Conservation (phyloP, 2,329 filamentous ascomycete genomes). For the Lecanicillium sp. region DNA sequence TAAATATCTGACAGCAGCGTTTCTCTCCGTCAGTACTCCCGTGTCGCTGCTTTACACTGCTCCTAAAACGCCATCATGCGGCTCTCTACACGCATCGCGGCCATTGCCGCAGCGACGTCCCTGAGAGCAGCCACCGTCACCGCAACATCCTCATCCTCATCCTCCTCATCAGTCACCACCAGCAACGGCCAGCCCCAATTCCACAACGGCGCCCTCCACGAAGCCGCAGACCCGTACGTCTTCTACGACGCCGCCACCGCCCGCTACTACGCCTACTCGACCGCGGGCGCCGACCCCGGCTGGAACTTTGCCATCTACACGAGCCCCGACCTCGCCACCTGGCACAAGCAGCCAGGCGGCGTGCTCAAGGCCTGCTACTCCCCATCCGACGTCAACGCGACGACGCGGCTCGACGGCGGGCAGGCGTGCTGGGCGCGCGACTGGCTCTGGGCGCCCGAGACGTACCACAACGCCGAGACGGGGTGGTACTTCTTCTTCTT, state of each 20-base stretch:
- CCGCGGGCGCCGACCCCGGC: conserved; percentile 28
- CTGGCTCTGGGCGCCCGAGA: conserved; percentile 32
- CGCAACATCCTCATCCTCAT: background rate
- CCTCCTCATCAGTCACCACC: background rate
- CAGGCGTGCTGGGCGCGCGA: conserved; percentile 32
- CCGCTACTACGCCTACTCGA: conserved; percentile 31
- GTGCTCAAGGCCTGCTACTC: conserved; percentile 28
- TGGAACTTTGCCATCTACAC: conserved; percentile 30
- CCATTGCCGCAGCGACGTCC: background rate
- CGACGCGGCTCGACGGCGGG: conserved; percentile 20
- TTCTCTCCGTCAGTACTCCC: too few species aligned
- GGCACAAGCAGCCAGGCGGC: conserved; percentile 28
- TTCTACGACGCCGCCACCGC: conserved; percentile 25
- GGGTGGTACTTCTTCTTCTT: conserved; percentile 34
- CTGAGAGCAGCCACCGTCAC: background rate
- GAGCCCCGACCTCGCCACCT: conserved; percentile 31
- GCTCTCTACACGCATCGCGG: background rate
- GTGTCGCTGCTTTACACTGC: too few species aligned
- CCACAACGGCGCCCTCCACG: conserved; percentile 28
- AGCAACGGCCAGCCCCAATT: conserved; percentile 22
- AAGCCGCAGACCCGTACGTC: conserved; percentile 28
- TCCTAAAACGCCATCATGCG: background rate
- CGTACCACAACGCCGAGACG: conserved; percentile 29
- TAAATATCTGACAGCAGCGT: too few species aligned
- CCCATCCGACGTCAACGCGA: conserved; percentile 21